Percentiles rank a stretch among this genome's conserved stretches.
Evolutionary conservation across 2,329 filamentous ascomycete genomes (phyloP).

Genomic region (Xylariomycetidae sp.): DNA sequence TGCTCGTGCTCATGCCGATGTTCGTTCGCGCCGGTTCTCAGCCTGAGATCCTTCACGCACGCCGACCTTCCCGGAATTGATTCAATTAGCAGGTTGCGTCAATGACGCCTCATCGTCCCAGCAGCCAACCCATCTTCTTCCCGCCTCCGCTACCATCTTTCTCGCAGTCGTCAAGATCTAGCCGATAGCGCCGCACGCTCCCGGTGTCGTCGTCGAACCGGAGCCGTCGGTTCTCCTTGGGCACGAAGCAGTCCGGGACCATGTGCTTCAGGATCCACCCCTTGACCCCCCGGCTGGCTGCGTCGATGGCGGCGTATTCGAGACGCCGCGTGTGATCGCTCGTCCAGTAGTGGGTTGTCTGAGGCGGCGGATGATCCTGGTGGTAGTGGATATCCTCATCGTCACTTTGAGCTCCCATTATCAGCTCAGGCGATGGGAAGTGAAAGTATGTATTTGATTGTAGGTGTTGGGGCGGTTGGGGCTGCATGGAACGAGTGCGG

Average conservation of each 20-base stretch:
- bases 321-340: conserved; percentile 57
- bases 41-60: too few relatives aligned
- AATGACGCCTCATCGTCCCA: conserved; percentile 17
- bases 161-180: conserved; percentile 50
- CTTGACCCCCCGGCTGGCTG: conserved; percentile 53
- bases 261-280: conserved; percentile 56
- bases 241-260: conserved; percentile 57
- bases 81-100: too few relatives aligned
- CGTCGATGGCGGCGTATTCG: conserved; percentile 64
- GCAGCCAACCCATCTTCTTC: conserved; percentile 26
- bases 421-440: conserved; percentile 41
- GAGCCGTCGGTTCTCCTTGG: conserved; percentile 42
- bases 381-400: conserved; percentile 6
- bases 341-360: conserved; percentile 64
- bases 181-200: conserved; percentile 58
- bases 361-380: conserved; percentile 46
- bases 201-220: conserved; percentile 59
- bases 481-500: conserved; percentile 1
- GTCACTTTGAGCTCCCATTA: conserved; percentile 6
- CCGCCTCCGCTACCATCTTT: conserved; percentile 13
- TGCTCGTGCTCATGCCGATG: too few relatives aligned
- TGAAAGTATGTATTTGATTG: conserved; percentile 41
- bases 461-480: conserved; percentile 17
- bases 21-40: too few relatives aligned
- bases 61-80: too few relatives aligned